phyloP scores from a whole-genome alignment of 352 stramenopile species.

The Phytopythium delawarense region DNA sequence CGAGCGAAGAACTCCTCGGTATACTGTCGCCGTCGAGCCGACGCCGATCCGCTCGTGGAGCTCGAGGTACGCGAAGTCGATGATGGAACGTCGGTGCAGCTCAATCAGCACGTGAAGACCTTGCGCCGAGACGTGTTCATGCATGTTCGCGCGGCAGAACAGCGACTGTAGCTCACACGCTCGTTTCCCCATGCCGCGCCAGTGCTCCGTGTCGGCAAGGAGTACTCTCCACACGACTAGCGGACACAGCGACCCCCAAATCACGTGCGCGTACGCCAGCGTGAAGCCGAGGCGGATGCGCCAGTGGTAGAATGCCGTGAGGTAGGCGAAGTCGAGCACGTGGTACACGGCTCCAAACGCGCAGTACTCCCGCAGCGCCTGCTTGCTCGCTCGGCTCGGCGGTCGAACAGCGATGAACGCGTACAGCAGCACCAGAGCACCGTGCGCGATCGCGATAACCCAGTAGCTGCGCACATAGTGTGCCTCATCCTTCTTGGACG shows the following conservation, averaged over 20 bases:
- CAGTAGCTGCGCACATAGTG: constrained; percentile 19
- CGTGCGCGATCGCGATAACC: constrained; percentile 21
- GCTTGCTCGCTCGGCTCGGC: constrained; percentile 38
- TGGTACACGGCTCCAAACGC: constrained; percentile 36
- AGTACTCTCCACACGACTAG: constrained; percentile 40
- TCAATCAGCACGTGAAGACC: constrained; percentile 51
- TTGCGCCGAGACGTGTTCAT: constrained; percentile 33
- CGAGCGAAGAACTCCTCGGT: constrained; percentile 34
- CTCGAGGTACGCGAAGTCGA: constrained; percentile 34
- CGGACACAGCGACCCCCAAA: constrained; percentile 30
- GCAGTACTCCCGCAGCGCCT: constrained; percentile 37
- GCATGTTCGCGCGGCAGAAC: constrained; percentile 33
- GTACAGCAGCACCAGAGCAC: constrained; percentile 26
- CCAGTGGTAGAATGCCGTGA: constrained; percentile 27
- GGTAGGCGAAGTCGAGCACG: constrained; percentile 27
- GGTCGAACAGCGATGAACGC: constrained; percentile 34
- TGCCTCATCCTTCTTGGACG: constrained; percentile 8
- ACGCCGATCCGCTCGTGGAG: constrained; percentile 34
- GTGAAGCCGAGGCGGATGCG: constrained; percentile 21
- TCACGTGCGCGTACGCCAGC: constrained; percentile 26
- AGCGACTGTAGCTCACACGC: constrained; percentile 27
- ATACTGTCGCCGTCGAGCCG: constrained; percentile 43
- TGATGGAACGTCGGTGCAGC: constrained; percentile 38
- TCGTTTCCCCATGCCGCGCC: constrained; percentile 44
- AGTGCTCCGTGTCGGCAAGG: constrained; percentile 60